These are phyloP conservation scores for Ophiocordyceps robertsii DNA, from an alignment of 2,329 filamentous ascomycete species.

Conservation along the genomic window DNA sequence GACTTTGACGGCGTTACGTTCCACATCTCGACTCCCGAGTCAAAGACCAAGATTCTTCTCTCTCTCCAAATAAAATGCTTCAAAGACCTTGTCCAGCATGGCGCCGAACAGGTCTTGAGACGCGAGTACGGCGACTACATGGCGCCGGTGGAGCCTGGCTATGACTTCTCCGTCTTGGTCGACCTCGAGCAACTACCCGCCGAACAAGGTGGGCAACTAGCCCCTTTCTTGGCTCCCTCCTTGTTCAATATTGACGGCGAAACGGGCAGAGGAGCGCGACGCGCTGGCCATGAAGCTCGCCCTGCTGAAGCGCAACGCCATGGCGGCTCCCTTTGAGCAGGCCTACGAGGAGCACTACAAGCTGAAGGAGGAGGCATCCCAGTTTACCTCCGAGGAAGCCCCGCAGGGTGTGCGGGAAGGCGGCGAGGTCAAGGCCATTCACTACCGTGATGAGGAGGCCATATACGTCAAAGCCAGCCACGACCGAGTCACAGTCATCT, in stretches of 20 bases:
- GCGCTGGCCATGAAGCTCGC: conserved; percentile 79
- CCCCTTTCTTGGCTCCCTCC: neutral
- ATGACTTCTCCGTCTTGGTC: conserved; percentile 87
- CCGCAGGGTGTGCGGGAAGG: conserved; percentile 84
- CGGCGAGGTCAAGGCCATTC: conserved; percentile 86
- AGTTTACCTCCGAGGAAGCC: conserved; percentile 87
- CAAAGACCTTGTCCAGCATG: conserved; percentile 82
- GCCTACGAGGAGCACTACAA: conserved; percentile 88
- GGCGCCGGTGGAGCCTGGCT: conserved; percentile 73
- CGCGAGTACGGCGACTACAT: conserved; percentile 93
- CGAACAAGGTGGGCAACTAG: conserved; percentile 46
- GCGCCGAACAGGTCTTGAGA: conserved; percentile 79
- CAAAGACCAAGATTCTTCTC: conserved; percentile 86
- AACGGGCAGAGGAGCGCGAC: conserved; percentile 57
- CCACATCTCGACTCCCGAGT: conserved; percentile 91
- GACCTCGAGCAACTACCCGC: conserved; percentile 79
- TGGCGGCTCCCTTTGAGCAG: conserved; percentile 96
- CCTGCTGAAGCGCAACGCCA: conserved; percentile 91
- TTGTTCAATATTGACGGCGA: neutral
- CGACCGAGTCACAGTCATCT: conserved; percentile 96
- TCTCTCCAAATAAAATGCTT: conserved; percentile 95
- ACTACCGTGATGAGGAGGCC: conserved; percentile 96
- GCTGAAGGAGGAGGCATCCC: conserved; percentile 75
- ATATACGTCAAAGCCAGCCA: conserved; percentile 98
- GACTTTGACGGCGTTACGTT: conserved; percentile 99